Percentiles rank a stretch among this genome's conserved stretches.
phyloP scores from a whole-genome alignment of 768 basidiomycete genomes.

The Trichaptum fuscoviolaceum region DNA sequence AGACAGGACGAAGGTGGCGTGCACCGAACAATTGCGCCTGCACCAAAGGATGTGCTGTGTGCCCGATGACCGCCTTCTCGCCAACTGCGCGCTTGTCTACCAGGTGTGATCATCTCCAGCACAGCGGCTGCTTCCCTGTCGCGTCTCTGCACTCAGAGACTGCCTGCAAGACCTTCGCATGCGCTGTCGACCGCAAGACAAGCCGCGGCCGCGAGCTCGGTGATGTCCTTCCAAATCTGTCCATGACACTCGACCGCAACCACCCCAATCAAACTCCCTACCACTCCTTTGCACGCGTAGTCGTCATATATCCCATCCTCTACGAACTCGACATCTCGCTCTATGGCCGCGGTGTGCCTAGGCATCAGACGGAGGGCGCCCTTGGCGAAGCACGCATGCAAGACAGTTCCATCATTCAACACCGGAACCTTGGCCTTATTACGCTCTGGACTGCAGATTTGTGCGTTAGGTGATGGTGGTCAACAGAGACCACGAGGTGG shows the following conservation, averaged over 20 bases:
- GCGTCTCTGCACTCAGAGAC: constrained; percentile 49
- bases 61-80: constrained; percentile 40
- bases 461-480: too few relatives aligned
- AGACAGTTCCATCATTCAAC: constrained; percentile 50
- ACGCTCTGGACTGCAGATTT: constrained; percentile 43
- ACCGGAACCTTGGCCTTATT: too few relatives aligned
- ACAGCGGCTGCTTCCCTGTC: constrained; percentile 62
- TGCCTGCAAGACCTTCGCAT: constrained; percentile 49
- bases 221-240: constrained; percentile 48
- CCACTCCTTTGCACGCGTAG: constrained; percentile 51
- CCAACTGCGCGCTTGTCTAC: constrained; percentile 58
- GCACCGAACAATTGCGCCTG: too few relatives aligned
- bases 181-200: constrained; percentile 43
- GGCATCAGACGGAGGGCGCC: constrained; percentile 43
- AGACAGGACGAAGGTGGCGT: too few relatives aligned
- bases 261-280: constrained; percentile 55
- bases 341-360: constrained; percentile 52
- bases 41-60: too few relatives aligned
- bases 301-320: constrained; percentile 56
- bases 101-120: constrained; percentile 58
- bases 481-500: too few relatives aligned
- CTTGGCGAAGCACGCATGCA: constrained; percentile 34
- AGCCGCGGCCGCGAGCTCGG: constrained; percentile 45
- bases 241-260: constrained; percentile 59
- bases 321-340: constrained; percentile 49